Percentiles rank a stretch among this genome's conserved stretches.
These are phyloP conservation scores for Schwanniomyces polymorphus DNA, from an alignment of 805 yeast genomes.

Conservation along the genomic window DNA sequence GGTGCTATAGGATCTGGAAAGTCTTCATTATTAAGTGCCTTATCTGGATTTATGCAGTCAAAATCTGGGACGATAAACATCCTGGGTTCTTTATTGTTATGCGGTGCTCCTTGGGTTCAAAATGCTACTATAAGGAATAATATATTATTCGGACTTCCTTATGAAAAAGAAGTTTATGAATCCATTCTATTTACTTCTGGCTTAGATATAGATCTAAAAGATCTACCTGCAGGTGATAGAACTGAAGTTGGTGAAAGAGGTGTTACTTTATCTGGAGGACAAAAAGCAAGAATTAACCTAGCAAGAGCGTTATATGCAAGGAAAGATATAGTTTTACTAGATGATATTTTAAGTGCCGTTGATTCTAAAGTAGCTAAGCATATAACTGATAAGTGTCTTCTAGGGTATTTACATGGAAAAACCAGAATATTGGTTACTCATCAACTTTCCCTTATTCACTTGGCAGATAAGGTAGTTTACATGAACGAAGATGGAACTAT, in stretches of 20 bases:
- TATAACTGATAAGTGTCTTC: slow-evolving; percentile 67
- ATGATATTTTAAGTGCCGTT: slow-evolving; percentile 82
- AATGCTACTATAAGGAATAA: slow-evolving; percentile 77
- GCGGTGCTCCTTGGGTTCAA: slow-evolving; percentile 83
- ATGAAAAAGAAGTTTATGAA: slow-evolving; percentile 50
- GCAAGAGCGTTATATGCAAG: slow-evolving; percentile 80
- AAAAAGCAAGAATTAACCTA: slow-evolving; percentile 71
- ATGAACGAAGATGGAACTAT: slow-evolving; percentile 64
- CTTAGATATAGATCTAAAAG: slow-evolving; percentile 59
- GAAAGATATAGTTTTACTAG: slow-evolving; percentile 66
- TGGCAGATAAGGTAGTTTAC: slow-evolving; percentile 70
- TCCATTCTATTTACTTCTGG: slow-evolving; percentile 66
- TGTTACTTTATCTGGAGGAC: slow-evolving; percentile 83
- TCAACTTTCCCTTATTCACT: slow-evolving; percentile 67
- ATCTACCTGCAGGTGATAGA: slow-evolving; percentile 70
- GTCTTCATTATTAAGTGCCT: slow-evolving; percentile 66
- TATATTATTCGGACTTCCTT: slow-evolving; percentile 64
- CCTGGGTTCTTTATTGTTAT: slow-evolving; percentile 51
- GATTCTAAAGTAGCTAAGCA: slow-evolving; percentile 86
- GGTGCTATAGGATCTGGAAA: slow-evolving; percentile 89
- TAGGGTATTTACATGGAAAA: slow-evolving; percentile 53
- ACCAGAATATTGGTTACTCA: slow-evolving; percentile 85
- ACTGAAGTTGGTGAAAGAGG: slow-evolving; percentile 88
- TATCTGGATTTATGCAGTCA: slow-evolving; percentile 70
- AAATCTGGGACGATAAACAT: slow-evolving; percentile 50